These are phyloP conservation scores for Colletotrichum costaricense DNA, from an alignment of 2,329 filamentous ascomycete genomes.

Conservation along the genomic window DNA sequence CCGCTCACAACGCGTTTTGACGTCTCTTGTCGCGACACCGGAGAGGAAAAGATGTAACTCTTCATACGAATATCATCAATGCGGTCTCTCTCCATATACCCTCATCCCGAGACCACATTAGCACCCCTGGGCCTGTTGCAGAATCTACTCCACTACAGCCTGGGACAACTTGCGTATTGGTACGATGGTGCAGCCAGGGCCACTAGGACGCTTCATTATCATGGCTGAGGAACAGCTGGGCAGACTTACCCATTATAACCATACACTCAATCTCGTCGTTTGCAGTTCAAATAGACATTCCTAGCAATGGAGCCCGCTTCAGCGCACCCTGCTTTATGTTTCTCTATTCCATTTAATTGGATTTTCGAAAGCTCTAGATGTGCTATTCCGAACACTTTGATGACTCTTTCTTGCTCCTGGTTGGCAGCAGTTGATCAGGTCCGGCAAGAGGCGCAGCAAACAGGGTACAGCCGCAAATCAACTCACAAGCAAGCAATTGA, in stretches of 20 bases:
- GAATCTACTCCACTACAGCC: background rate
- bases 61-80: background rate
- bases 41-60: background rate
- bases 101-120: background rate
- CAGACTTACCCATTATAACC: background rate
- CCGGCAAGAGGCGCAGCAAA: background rate
- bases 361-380: background rate
- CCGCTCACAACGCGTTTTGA: background rate
- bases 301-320: background rate
- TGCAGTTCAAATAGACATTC: slow-evolving; percentile 12
- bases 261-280: background rate
- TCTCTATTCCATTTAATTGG: background rate
- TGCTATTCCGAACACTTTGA: background rate
- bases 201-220: background rate
- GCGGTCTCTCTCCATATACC: background rate
- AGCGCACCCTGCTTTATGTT: background rate
- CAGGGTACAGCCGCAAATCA: background rate
- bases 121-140: background rate
- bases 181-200: background rate
- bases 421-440: background rate
- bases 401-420: background rate
- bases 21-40: background rate
- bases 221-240: background rate
- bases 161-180: background rate
- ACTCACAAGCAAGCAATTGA: background rate